phyloP scores from a whole-genome alignment of 108 stramenopile genomes.

The Cyclotella choctawhatcheeana region DNA sequence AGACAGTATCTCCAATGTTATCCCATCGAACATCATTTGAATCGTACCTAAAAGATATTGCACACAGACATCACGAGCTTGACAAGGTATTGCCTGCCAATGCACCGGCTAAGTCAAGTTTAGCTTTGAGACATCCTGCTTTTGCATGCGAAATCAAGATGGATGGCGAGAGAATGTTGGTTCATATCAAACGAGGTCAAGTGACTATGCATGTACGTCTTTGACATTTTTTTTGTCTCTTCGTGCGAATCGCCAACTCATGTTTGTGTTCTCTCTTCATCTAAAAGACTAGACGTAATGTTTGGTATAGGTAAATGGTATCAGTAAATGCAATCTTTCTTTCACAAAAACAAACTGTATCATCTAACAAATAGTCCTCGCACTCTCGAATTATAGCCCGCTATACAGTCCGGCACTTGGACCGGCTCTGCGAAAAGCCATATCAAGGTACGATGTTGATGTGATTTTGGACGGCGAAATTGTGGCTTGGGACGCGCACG shows the following conservation, averaged over 20 bases:
- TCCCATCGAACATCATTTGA: constrained; percentile 66
- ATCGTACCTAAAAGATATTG: constrained; percentile 56
- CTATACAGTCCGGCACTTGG: constrained; percentile 81
- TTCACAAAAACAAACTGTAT: too few species aligned
- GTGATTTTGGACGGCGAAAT: constrained; percentile 89
- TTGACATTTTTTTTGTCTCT: too few species aligned
- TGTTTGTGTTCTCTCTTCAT: too few species aligned
- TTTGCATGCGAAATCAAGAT: constrained; percentile 83
- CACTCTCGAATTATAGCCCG: too few species aligned
- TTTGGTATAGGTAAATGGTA: constrained; percentile 42
- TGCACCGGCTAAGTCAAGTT: constrained; percentile 36
- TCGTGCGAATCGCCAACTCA: too few species aligned
- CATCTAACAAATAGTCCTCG: too few species aligned
- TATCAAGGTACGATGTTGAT: constrained; percentile 68
- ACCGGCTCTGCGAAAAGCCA: constrained; percentile 69
- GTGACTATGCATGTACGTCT: constrained; percentile 62
- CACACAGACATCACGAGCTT: constrained; percentile 51
- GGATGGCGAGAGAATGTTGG: constrained; percentile 84
- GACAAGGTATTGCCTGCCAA: constrained; percentile 31
- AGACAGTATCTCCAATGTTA: constrained; percentile 78
- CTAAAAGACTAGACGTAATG: constrained; percentile 47
- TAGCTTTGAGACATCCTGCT: constrained; percentile 75
- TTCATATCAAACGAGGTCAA: constrained; percentile 64
- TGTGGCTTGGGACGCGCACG: constrained; percentile 69
- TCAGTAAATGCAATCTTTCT: too few species aligned